Base-by-base conservation (phyloP, 2,329 filamentous ascomycete species). In the Apiospora hydei region DNA sequence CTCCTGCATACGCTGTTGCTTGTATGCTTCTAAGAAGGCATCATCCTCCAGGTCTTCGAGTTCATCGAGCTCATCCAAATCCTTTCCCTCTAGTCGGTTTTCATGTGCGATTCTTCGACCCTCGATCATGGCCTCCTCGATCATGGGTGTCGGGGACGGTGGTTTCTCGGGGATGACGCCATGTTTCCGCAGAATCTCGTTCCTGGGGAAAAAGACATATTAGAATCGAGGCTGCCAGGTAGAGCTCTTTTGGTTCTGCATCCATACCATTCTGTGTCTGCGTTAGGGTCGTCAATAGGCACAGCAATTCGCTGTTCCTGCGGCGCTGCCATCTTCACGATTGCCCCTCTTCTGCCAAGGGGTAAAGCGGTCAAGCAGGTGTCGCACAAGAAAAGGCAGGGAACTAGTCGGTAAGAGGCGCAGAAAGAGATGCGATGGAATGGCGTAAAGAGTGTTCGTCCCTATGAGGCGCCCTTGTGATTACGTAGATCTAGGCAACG, bases 141-240 rank as follows among this genome's bases (percentile, higher is more conserved):
- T 98, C 85, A 98, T 92, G 8, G 95, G 95, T 2, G 96, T 98
- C 2, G 96, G 96, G 66, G 96, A 98, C 3, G 95, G 95, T 0
- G 96, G 95, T 81, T 98, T 98, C 82, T 98, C 95, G n/a, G 96
- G 96, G 74, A 99, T 98, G 76, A 99, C 88, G 76, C 95, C 94
- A 86, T 99, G 95, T 83, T 97, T 97, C 77, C 96, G 94, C 72
- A 99, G 91, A 79, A 99, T 99, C 77, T 99, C 96, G 82, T 99
- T 99, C 95, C 95, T 98, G 76, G 72, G 68, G 74, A 72, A 41
- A 75, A 53, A 74, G 71, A 30, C 34, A 49, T 24, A 30, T 43
- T 41, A 51, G 43, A 26, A 66, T 64, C 49, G n/a, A 1, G n/a
- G 14, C 24, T 46, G 4, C 3, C 24, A 70, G 13, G 10, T 7